A percentile compares a stretch with the other conserved stretches of the same genome.
These are phyloP conservation scores for Alternaria sp. DNA, from an alignment of 2,329 filamentous ascomycete genomes.

Conservation along the genomic window DNA sequence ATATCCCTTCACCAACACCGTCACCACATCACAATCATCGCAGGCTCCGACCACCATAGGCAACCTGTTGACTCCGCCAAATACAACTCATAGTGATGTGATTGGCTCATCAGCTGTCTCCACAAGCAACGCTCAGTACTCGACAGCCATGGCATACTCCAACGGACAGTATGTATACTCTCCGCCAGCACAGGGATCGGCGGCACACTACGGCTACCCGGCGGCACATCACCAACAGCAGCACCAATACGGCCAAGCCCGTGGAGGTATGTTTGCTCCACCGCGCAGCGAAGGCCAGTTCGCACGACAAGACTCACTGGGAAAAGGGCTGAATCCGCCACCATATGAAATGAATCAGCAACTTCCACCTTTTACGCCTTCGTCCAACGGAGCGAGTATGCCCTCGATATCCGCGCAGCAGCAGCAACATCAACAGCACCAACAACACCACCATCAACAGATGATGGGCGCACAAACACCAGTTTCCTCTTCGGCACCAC, in stretches of 20 bases:
- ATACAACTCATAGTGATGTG: slow-evolving; percentile 67
- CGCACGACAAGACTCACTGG: slow-evolving; percentile 66
- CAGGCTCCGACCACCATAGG: slow-evolving; percentile 59
- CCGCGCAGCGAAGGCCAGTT: slow-evolving; percentile 61
- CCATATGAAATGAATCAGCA: slow-evolving; percentile 70
- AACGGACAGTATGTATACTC: slow-evolving; percentile 70
- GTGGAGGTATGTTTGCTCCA: slow-evolving; percentile 64
- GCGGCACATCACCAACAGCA: slow-evolving; percentile 48
- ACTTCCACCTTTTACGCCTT: slow-evolving; percentile 69
- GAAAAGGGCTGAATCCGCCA: slow-evolving; percentile 71
- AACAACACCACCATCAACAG: slow-evolving; percentile 43
- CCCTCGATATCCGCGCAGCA: slow-evolving; percentile 56
- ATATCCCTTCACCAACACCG: slow-evolving; percentile 56
- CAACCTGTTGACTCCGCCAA: slow-evolving; percentile 70
- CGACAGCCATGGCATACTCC: slow-evolving; percentile 67
- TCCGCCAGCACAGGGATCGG: slow-evolving; percentile 64
- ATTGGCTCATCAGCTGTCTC: slow-evolving; percentile 69
- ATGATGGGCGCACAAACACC: slow-evolving; percentile 59
- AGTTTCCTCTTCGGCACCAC: slow-evolving; percentile 48
- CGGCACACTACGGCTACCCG: slow-evolving; percentile 63
- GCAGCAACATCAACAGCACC: slow-evolving; percentile 24
- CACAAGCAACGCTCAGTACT: slow-evolving; percentile 64
- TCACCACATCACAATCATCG: slow-evolving; percentile 55
- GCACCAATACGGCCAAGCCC: slow-evolving; percentile 44
- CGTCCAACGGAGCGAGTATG: slow-evolving; percentile 61